Base-by-base conservation (phyloP, 805 yeast species). In the Wickerhamomyces strasburgensis region DNA sequence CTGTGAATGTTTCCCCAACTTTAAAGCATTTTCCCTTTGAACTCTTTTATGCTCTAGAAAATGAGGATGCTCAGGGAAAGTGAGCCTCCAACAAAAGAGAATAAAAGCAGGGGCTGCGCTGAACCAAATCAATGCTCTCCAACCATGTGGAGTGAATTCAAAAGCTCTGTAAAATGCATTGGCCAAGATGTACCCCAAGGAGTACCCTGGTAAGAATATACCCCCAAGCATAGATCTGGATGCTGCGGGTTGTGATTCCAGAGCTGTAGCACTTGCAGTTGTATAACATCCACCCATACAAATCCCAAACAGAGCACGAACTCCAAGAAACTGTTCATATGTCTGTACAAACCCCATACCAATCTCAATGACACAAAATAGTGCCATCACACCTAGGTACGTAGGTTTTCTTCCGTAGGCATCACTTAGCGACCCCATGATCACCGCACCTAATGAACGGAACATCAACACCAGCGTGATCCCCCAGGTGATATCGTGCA, bases 121-220 rank as follows among this genome's bases (percentile, higher is more conserved):
- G 52, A 83, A 80, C 88, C 88, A 82, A 59, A 78, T 81, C 30
- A 80, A 61, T 1, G 84, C 70, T 51, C 86, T 67, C 90, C 90
- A 82, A 6, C 73, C 70, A 44, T 78, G 73, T 3, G 60, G 49
- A 5, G 71, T 56, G 40, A 70, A 70, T 37, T 68, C 65, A 40
- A 80, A 64, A 9, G 85, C 87, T 43, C 86, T 67, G 52, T 64
- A 73, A 61, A 81, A 81, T n/a, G 76, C 61, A 21, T 75, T 80
- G 1, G 78, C 84, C 18, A 80, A 62, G 36, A 81, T 67, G 50
- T 78, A 79, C 11, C 88, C 89, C 44, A 80, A 66, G 9, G 83
- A 80, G 47, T 81, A 74, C 33, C 75, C 78, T 36, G 70, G 68
- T 43, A 70, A 70, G 56, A 71, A 73, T 14, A 73, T 60, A 33